Evolutionary conservation across 352 stramenopile species (phyloP), one percentile per base, ranked within the genome.

Genomic region (Phytopythium montanum): DNA sequence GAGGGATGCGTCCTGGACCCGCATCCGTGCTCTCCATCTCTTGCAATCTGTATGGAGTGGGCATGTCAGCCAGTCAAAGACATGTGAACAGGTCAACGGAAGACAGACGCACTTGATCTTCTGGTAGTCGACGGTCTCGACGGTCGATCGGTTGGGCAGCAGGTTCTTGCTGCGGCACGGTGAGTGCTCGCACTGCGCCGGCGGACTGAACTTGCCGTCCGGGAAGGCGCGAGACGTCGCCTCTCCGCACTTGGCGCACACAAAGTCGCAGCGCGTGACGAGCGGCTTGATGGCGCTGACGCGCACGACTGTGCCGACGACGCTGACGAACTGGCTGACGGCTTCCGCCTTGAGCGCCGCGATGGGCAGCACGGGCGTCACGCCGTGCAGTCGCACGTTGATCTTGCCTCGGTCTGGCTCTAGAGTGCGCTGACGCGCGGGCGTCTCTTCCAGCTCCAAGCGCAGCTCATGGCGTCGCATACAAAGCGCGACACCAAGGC

Each of bases 11-110:
- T 51, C 96, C 91, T 33, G 95, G 69, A 2, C 86, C 78, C 9
- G 95, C 74, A 61, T 86, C 77, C 34, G 95, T 94, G 39, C 90
- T 92, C 59, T 98, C 91, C 55, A 98, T 95, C 66, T 98, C 93
- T 66, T 97, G 65, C 69, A 94, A 65, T 75, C 90, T 80, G 29
- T 9, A 29, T 23, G 12, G n/a, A 5, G 3, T 28, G 14, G 57
- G 8, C 8, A 36, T 19, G 28, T 56, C 31, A 60, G 16, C 7
- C 57, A 33, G 14, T 31, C 14, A 28, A 16, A 25, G 55, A 54
- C 92, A 70, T 62, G 70, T n/a, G 73, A 28, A 95, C 68, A 64
- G 87, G 74, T 73, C 85, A 73, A 19, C 74, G 56, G 65, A 88
- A 79, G 28, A n/a, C 69, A 45, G n/a, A 72, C 75, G 55, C 56